A percentile compares a stretch with the other conserved stretches of the same genome.
Evolutionary conservation across 2,329 filamentous ascomycete genomes (phyloP).

Genomic region (Coleophoma eucalyptorum): DNA sequence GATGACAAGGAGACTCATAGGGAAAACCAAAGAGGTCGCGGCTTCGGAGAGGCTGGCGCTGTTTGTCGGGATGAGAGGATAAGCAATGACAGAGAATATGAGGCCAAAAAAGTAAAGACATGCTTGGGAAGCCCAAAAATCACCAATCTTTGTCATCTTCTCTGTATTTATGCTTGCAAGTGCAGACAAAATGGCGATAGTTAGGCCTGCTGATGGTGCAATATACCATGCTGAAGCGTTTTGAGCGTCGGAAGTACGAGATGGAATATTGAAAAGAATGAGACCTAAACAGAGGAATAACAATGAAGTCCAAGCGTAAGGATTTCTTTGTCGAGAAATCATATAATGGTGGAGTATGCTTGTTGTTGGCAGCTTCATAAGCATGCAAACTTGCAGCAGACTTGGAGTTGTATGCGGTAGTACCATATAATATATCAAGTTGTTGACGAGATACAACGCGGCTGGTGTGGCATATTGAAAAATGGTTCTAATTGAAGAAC

Average conservation of each 20-base stretch:
- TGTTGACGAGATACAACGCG: constrained; percentile 15
- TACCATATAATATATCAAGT: constrained; percentile 18
- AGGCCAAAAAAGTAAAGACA: constrained; percentile 17
- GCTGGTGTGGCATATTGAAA: constrained; percentile 15
- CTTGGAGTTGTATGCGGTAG: constrained; percentile 14
- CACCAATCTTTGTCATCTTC: constrained; percentile 15
- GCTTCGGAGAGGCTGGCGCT: not conserved
- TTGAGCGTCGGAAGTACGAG: not conserved
- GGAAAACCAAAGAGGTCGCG: not conserved
- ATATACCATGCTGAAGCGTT: constrained; percentile 11
- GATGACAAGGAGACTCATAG: constrained; percentile 1
- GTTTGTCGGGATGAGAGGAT: constrained; percentile 1
- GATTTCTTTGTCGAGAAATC: constrained; percentile 14
- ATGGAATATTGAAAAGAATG: constrained; percentile 13
- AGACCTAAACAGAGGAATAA: constrained; percentile 14
- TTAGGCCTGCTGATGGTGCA: constrained; percentile 13
- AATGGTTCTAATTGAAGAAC: constrained; percentile 1
- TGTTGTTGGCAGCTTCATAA: constrained; percentile 16
- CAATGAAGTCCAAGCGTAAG: constrained; percentile 14
- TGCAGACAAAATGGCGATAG: constrained; percentile 14
- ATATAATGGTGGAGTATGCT: constrained; percentile 18
- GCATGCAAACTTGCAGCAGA: constrained; percentile 17
- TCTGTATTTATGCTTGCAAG: constrained; percentile 17
- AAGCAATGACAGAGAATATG: constrained; percentile 6
- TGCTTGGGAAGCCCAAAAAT: constrained; percentile 16